Evolutionary conservation across 768 basidiomycete species (phyloP), one percentile per base, ranked within the genome.

Genomic region (Boletus coccyginus): DNA sequence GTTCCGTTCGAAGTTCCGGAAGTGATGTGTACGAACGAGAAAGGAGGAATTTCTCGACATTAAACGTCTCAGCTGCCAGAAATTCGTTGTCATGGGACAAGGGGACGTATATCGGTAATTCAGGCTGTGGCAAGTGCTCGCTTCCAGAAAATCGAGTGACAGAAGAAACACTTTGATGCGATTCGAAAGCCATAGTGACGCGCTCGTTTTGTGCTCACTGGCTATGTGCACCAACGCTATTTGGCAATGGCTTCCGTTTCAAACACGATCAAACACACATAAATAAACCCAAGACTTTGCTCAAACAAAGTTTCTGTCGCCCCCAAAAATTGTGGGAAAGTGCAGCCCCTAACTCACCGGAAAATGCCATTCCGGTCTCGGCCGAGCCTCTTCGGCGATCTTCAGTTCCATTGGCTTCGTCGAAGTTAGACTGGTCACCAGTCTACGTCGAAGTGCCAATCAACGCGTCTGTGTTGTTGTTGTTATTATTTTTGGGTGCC

Each of bases 11-110:
- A 33, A 98, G 78, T 70, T 98, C 96, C 32, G 89, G 86, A 19
- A 97, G 80, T 11, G 93, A 91, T 0, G 88, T 89, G 62, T 92
- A 86, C 31, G 88, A 79, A 45, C 95, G 84, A 13, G 92, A 92
- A 42, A 94, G 82, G 4, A 98, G 83, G 73, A 98, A 98, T 2
- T 81, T 80, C 66, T 98, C 94, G 17, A 92, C 86, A 62, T 90
- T 77, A 73, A 95, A 98, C 1, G 75, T 73, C 29, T 83, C 76
- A 0, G 85, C 79, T 3, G 80, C 81, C 43, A 98, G 79, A 62
- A 87, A 83, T 6, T 85, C 77, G 69, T 96, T 88, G 68, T 81
- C 73, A 64, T 95, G 94, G 4, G 92, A 86, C 50, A 98, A 80
- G 46, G 94, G 91, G 8, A 78, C 66, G 68, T 82, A 81, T 59